Conservation (phyloP, 2,329 filamentous ascomycete species). For the Colletotrichum horii region DNA sequence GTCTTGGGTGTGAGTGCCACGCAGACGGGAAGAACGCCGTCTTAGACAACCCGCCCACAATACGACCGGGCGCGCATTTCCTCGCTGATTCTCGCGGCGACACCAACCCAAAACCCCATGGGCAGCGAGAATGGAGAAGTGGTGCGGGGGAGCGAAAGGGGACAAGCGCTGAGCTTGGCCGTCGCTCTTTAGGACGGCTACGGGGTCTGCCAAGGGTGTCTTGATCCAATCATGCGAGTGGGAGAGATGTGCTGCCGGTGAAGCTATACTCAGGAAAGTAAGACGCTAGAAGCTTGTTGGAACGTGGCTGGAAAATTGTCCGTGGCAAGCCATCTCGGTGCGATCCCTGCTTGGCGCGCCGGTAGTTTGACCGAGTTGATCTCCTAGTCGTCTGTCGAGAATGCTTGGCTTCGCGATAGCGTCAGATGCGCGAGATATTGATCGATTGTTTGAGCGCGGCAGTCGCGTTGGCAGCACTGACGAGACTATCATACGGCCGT, state of each 20-base stretch:
- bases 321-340: not conserved
- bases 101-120: not conserved
- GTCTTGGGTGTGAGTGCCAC: not conserved
- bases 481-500: not conserved
- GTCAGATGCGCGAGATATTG: not conserved
- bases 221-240: not conserved
- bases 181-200: not conserved
- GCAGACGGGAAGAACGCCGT: conserved; percentile 6
- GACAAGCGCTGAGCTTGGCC: not conserved
- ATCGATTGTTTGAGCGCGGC: not conserved
- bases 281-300: not conserved
- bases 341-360: not conserved
- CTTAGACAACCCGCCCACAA: not conserved
- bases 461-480: not conserved
- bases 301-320: not conserved
- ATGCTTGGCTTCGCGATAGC: not conserved
- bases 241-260: not conserved
- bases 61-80: conserved; percentile 9
- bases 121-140: not conserved
- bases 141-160: not conserved
- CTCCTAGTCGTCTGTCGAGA: not conserved
- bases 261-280: not conserved
- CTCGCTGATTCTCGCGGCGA: conserved; percentile 20
- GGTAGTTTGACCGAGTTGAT: not conserved
- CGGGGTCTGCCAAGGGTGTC: not conserved